Evolutionary conservation across 345 rosid species (phyloP).

Genomic region (Rubroshorea leprosula): DNA sequence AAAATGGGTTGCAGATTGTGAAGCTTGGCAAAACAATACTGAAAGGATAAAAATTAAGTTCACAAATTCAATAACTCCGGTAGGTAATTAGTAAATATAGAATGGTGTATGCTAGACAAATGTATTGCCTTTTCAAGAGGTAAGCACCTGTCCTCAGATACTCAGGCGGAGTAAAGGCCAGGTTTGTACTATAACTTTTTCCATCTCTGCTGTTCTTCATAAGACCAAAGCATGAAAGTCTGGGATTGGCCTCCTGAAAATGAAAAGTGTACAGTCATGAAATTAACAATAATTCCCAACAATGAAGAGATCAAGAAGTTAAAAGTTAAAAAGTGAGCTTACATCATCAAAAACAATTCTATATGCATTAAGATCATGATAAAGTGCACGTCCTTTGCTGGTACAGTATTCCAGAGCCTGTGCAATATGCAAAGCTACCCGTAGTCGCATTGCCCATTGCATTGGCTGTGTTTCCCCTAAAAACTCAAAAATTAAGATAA

Average conservation of each 20-base stretch:
- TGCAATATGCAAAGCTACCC: slow-evolving; percentile 89
- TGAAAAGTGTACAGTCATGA: slow-evolving; percentile 9
- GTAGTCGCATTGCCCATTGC: slow-evolving; percentile 94
- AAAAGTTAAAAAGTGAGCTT: slow-evolving; percentile 10
- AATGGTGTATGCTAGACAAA: no score
- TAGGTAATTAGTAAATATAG: neutral
- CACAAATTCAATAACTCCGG: no score
- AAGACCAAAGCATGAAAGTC: slow-evolving; percentile 87
- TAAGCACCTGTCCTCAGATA: slow-evolving; percentile 78
- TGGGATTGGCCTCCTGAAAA: slow-evolving; percentile 81
- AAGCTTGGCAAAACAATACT: no score
- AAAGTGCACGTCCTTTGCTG: slow-evolving; percentile 78
- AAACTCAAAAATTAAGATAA: neutral
- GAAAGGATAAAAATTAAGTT: no score
- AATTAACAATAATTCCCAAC: slow-evolving; percentile 2
- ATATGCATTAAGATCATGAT: slow-evolving; percentile 93
- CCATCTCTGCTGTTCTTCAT: slow-evolving; percentile 97
- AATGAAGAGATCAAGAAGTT: neutral
- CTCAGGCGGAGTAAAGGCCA: slow-evolving; percentile 96
- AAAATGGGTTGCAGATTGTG: no score
- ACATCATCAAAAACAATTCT: slow-evolving; percentile 90
- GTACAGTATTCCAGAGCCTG: slow-evolving; percentile 91
- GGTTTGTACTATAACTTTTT: slow-evolving; percentile 86
- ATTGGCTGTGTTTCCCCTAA: slow-evolving; percentile 92
- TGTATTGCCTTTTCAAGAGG: no score